These are phyloP conservation scores for Phytophthora tentaculata DNA, from an alignment of 352 stramenopile genomes.

Conservation along the genomic window DNA sequence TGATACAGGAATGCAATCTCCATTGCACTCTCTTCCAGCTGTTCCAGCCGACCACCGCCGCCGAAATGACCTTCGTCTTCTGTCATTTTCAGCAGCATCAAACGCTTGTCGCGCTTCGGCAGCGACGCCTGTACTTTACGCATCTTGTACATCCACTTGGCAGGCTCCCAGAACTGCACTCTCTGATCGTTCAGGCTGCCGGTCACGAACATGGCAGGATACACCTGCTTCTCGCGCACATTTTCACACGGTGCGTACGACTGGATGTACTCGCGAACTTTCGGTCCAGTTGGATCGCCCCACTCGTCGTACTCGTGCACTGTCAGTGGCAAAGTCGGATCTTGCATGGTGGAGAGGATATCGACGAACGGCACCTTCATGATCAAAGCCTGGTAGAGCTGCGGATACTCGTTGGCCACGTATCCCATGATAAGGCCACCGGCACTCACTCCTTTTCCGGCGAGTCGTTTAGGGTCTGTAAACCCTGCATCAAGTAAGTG, in stretches of 20 bases:
- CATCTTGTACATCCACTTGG: slow-evolving; percentile 85
- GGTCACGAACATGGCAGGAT: slow-evolving; percentile 87
- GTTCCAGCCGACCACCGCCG: slow-evolving; percentile 73
- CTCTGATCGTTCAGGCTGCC: slow-evolving; percentile 84
- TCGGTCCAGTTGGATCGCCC: slow-evolving; percentile 65
- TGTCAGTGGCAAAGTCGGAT: slow-evolving; percentile 85
- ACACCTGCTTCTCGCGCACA: slow-evolving; percentile 47
- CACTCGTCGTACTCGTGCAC: slow-evolving; percentile 94
- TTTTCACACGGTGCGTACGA: slow-evolving; percentile 88
- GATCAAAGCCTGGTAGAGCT: slow-evolving; percentile 78
- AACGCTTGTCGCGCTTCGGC: slow-evolving; percentile 31
- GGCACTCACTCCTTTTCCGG: slow-evolving; percentile 84
- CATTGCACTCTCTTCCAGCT: slow-evolving; percentile 80
- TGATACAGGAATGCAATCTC: slow-evolving; percentile 88
- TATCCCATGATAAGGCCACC: slow-evolving; percentile 88
- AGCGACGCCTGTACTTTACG: slow-evolving; percentile 54
- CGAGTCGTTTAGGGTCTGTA: slow-evolving; percentile 67
- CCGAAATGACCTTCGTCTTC: slow-evolving; percentile 87
- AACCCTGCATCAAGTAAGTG: slow-evolving; percentile 68
- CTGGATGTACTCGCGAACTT: slow-evolving; percentile 69
- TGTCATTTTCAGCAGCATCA: slow-evolving; percentile 76
- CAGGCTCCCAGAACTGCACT: slow-evolving; percentile 88
- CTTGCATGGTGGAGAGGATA: slow-evolving; percentile 88
- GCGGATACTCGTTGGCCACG: slow-evolving; percentile 83
- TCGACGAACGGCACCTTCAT: slow-evolving; percentile 93